Evolutionary conservation across 306 rosid genomes (phyloP).

Genomic region (Fragaria vesca): DNA sequence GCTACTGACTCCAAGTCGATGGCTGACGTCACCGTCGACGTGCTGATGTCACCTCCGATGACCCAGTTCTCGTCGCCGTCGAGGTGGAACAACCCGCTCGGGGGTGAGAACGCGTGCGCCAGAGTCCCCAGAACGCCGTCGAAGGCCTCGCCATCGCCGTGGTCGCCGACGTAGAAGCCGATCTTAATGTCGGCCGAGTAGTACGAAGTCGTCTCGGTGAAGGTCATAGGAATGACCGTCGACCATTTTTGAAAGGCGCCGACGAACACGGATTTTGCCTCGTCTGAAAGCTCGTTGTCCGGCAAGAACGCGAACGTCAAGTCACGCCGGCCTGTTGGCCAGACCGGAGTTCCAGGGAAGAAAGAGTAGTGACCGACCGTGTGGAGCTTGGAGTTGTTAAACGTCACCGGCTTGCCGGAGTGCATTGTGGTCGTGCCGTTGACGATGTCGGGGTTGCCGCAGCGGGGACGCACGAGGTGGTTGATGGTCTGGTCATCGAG

Average conservation of each 20-base stretch:
- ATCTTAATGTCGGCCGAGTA: constrained; percentile 45
- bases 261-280: constrained; percentile 44
- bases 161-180: constrained; percentile 68
- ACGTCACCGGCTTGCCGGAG: constrained; percentile 42
- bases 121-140: constrained; percentile 77
- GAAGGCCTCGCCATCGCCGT: constrained; percentile 88
- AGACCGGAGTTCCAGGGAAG: constrained; percentile 56
- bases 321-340: constrained; percentile 54
- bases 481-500: constrained; percentile 52
- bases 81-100: constrained; percentile 69
- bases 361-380: constrained; percentile 61
- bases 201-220: constrained; percentile 36
- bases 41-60: constrained; percentile 48
- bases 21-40: constrained; percentile 41
- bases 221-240: constrained; percentile 53
- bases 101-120: constrained; percentile 88
- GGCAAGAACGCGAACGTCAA: constrained; percentile 65
- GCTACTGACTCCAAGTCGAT: constrained; percentile 83
- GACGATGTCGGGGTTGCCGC: constrained; percentile 74
- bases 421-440: constrained; percentile 69
- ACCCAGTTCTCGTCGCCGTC: constrained; percentile 78
- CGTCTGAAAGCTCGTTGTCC: constrained; percentile 30
- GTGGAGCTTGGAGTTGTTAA: constrained; percentile 36
- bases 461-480: constrained; percentile 50
- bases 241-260: constrained; percentile 70